Base-by-base conservation (phyloP, 148 eudicot species). In the Bassia scoparia region DNA sequence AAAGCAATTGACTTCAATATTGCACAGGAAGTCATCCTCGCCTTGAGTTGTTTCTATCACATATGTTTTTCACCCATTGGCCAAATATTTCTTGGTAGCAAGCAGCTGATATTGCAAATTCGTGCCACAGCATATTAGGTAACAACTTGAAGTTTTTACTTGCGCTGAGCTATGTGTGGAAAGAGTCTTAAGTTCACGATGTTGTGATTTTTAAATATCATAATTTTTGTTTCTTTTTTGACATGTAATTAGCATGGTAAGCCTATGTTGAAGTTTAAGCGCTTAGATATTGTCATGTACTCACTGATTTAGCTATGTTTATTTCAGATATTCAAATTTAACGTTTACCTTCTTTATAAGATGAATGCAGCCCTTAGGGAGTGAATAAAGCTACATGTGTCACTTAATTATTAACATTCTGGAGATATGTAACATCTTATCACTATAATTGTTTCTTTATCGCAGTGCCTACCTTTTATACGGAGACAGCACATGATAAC, bases 31-130 rank as follows among this genome's bases (percentile, higher is more conserved):
- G 84, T 65, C 96, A 88, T 82, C 93, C 93, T 52, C 85, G 96
- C 58, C 91, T 93, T 80, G 98, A 70, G 94, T 89, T 68, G 94
- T 93, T 33, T n/a, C n/a, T 97, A 90, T 78, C 97, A 93, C 76
- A 83, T 90, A 30, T 90, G 98, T 73, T 88, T n/a, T 91, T 67
- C 91, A 89, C 71, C 97, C 98, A 1, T 81, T 89, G 72, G 90
- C 81, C 26, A 53, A n/a, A 68, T 41, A 34, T 83, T 74, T 83
- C 89, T 61, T 68, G 89, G 82, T 88, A 87, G 31, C 83, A 83
- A 77, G 80, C 78, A 3, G 91, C 93, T 35, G 78, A 69, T 44
- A 68, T 82, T 80, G 96, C 98, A 18, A 89, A 77, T 66, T 84
- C 91, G 54, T 73, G 97, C 93, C 5, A 78, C 81, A 73, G 96